phyloP scores from a whole-genome alignment of 1,284 basidiomycete species.

The Gomphus sp. region DNA sequence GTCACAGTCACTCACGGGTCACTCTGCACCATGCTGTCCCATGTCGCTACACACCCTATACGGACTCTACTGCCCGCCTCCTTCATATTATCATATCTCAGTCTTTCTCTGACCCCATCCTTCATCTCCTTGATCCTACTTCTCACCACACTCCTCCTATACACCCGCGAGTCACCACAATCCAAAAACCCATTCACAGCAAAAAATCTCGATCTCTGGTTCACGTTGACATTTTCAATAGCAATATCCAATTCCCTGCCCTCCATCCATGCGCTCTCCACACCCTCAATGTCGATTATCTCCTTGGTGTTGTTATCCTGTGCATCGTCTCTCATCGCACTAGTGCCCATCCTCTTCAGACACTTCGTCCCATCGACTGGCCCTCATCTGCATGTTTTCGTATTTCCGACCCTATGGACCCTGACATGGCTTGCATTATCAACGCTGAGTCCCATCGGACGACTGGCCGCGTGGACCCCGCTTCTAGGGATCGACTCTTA shows the following conservation, averaged over 20 bases:
- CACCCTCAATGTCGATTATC: constrained; percentile 26
- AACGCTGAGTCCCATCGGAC: constrained; percentile 51
- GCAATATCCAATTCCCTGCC: constrained; percentile 38
- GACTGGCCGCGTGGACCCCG: constrained; percentile 61
- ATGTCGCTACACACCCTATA: background rate
- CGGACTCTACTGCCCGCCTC: background rate
- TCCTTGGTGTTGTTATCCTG: constrained; percentile 29
- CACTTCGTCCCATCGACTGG: constrained; percentile 24
- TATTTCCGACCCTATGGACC: constrained; percentile 66
- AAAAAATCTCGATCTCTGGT: constrained; percentile 28
- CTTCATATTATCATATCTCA: constrained; percentile 24
- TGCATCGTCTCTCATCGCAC: constrained; percentile 35
- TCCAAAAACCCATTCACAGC: constrained; percentile 32
- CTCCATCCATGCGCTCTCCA: constrained; percentile 48
- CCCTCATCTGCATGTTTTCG: constrained; percentile 28
- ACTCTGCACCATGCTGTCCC: background rate
- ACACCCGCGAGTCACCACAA: constrained; percentile 30
- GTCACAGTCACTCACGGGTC: too few species aligned
- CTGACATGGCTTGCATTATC: constrained; percentile 45
- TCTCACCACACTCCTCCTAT: background rate
- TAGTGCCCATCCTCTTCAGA: constrained; percentile 31
- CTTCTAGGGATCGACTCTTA: constrained; percentile 44
- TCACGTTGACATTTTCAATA: constrained; percentile 35
- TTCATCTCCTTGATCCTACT: background rate
- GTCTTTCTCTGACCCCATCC: constrained; percentile 34